Evolutionary conservation across 2,329 filamentous ascomycete species (phyloP).

Genomic region (Neofusicoccum ribis): DNA sequence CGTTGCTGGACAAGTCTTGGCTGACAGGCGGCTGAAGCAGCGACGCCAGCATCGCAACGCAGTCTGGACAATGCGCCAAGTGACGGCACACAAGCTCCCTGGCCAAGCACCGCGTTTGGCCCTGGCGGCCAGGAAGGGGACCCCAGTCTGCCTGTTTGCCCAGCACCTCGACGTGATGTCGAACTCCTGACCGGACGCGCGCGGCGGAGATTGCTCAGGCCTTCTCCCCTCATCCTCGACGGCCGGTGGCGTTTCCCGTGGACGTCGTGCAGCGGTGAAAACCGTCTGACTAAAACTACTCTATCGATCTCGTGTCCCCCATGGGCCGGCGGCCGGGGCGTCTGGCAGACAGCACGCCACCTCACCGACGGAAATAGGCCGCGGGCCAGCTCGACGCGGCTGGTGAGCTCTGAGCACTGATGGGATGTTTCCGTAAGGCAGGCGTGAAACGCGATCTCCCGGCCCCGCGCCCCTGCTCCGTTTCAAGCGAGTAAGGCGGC

Average conservation of each 20-base stretch:
- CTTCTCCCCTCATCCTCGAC: neutral
- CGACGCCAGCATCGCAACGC: neutral
- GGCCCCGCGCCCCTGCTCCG: slow-evolving; percentile 10
- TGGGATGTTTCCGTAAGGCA: neutral
- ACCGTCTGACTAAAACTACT: neutral
- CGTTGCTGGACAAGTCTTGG: neutral
- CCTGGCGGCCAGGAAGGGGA: neutral
- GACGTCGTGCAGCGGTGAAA: neutral
- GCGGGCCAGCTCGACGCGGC: neutral
- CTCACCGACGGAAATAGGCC: neutral
- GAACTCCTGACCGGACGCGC: neutral
- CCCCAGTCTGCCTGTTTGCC: neutral
- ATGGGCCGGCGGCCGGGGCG: neutral
- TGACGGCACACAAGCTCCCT: neutral
- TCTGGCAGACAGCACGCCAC: neutral
- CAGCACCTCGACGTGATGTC: neutral
- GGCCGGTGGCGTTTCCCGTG: neutral
- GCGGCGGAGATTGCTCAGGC: slow-evolving; percentile 10
- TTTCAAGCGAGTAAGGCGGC: slow-evolving; percentile 13
- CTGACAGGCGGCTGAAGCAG: slow-evolving; percentile 2
- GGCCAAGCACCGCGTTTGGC: neutral
- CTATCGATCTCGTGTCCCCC: neutral
- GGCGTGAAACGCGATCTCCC: slow-evolving; percentile 13
- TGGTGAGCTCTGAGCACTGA: neutral
- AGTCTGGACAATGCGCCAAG: neutral